phyloP scores from a whole-genome alignment of 192 early-diverging fungal species.

The Globomyces pollinis-pini region DNA sequence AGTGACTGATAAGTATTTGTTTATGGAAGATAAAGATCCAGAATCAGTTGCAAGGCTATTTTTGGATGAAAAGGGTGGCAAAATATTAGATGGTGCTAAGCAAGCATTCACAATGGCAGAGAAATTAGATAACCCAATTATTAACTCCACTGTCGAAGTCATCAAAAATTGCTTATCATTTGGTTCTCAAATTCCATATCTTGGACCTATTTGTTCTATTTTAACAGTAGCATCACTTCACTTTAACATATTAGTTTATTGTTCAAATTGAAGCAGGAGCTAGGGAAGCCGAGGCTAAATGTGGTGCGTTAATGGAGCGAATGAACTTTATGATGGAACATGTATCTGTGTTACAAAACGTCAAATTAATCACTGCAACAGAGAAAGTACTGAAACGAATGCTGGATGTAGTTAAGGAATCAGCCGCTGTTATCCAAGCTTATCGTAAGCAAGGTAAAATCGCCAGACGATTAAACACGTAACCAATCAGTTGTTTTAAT shows the following conservation, averaged over 20 bases:
- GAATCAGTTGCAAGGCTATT: too few relatives aligned
- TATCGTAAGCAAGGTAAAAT: conserved; percentile 45
- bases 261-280: conserved; percentile 42
- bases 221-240: conserved; percentile 24
- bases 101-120: background rate
- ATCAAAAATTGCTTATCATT: conserved; percentile 8
- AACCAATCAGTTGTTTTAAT: too few relatives aligned
- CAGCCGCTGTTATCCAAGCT: conserved; percentile 33
- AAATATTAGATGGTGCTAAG: background rate
- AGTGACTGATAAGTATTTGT: too few relatives aligned
- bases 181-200: conserved; percentile 31
- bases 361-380: conserved; percentile 24
- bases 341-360: conserved; percentile 34
- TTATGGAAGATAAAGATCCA: too few relatives aligned
- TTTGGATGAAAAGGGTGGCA: too few relatives aligned
- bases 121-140: conserved; percentile 1
- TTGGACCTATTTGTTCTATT: conserved; percentile 44
- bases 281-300: conserved; percentile 42
- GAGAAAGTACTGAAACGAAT: conserved; percentile 32
- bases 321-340: conserved; percentile 51
- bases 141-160: conserved; percentile 3
- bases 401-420: conserved; percentile 30
- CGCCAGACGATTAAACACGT: conserved; percentile 39
- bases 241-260: conserved; percentile 22
- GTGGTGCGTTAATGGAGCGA: conserved; percentile 43